Evolutionary conservation across 495 filamentous ascomycete species (phyloP).

Genomic region (Aspergillus sclerotioniger): DNA sequence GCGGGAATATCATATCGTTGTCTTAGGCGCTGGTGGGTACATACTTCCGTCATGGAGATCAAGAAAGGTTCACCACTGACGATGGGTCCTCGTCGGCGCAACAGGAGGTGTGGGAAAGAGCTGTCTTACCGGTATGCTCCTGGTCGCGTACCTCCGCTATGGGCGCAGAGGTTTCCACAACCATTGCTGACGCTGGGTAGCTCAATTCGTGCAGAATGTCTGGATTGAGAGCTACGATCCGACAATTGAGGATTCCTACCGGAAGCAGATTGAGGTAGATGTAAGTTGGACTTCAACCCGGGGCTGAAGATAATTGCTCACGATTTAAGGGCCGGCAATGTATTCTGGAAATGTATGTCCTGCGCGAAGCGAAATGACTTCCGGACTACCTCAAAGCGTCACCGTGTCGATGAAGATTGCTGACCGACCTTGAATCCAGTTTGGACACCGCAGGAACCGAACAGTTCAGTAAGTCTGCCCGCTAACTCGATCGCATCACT

Average conservation of each 20-base stretch:
- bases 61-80: constrained; percentile 15
- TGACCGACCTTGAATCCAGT: constrained; percentile 40
- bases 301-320: constrained; percentile 22
- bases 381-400: too few relatives aligned
- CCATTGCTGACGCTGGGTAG: constrained; percentile 44
- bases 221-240: constrained; percentile 99
- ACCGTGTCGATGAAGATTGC: constrained; percentile 3
- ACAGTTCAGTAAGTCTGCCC: constrained; percentile 78
- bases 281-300: constrained; percentile 52
- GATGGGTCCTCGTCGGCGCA: constrained; percentile 18
- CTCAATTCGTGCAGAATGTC: constrained; percentile 98
- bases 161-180: neutral
- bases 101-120: constrained; percentile 96
- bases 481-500: constrained; percentile 3
- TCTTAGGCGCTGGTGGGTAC: constrained; percentile 76
- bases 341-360: constrained; percentile 86
- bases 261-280: constrained; percentile 92
- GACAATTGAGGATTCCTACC: constrained; percentile 97
- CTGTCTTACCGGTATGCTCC: constrained; percentile 82
- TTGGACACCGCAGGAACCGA: constrained; percentile 97
- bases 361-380: too few relatives aligned
- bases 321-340: constrained; percentile 80
- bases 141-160: neutral
- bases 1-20: constrained; percentile 89
- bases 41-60: constrained; percentile 12